Evolutionary conservation across 2,329 filamentous ascomycete species (phyloP).

Genomic region (Claviceps fusiformis): DNA sequence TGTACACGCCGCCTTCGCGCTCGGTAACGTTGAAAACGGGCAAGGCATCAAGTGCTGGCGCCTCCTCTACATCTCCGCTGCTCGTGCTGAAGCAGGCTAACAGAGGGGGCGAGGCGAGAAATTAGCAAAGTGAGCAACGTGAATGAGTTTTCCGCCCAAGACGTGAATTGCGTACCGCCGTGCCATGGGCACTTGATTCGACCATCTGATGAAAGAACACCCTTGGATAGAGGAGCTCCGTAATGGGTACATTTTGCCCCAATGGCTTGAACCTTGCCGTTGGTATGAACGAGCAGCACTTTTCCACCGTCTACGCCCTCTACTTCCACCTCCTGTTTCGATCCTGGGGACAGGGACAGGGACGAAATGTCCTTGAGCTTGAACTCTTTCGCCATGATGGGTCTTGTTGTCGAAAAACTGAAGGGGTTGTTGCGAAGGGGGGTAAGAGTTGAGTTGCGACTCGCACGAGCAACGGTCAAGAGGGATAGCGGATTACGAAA

Average conservation of each 20-base stretch:
- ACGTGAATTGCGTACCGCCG: slow-evolving; percentile 49
- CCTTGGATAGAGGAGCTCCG: slow-evolving; percentile 77
- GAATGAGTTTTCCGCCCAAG: background rate
- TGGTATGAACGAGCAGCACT: slow-evolving; percentile 70
- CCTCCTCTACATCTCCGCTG: slow-evolving; percentile 89
- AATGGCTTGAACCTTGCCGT: slow-evolving; percentile 63
- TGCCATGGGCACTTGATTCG: slow-evolving; percentile 93
- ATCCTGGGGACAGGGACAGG: slow-evolving; percentile 60
- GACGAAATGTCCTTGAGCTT: slow-evolving; percentile 66
- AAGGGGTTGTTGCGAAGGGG: background rate
- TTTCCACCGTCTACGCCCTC: slow-evolving; percentile 81
- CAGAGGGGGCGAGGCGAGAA: background rate
- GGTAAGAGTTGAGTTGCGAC: background rate
- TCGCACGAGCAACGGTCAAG: background rate
- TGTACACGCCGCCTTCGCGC: slow-evolving; percentile 71
- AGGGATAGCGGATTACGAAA: background rate
- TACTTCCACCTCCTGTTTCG: slow-evolving; percentile 81
- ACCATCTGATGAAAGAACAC: slow-evolving; percentile 69
- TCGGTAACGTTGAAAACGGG: slow-evolving; percentile 69
- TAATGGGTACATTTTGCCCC: slow-evolving; percentile 84
- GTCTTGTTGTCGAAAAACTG: slow-evolving; percentile 14
- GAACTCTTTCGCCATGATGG: slow-evolving; percentile 42
- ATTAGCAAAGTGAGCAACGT: slow-evolving; percentile 1
- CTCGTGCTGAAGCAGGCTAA: slow-evolving; percentile 81
- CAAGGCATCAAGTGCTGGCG: slow-evolving; percentile 78